Conservation (phyloP, 163 green algal species). For the Volvox carteri region DNA sequence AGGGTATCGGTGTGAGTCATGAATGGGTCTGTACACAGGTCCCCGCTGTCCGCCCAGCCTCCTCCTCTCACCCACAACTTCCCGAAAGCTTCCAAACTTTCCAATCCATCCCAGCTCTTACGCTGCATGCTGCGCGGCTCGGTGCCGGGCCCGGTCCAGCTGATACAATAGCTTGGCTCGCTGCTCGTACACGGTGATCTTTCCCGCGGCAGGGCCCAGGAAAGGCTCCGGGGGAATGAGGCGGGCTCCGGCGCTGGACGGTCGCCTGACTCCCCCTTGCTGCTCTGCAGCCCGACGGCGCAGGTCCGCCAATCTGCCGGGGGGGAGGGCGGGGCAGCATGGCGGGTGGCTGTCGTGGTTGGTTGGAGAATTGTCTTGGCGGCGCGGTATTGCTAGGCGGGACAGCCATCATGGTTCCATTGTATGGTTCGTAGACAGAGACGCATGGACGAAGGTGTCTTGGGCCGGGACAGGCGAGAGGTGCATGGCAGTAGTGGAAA, state of each 20-base stretch:
- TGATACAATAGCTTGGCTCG: slow-evolving; percentile 57
- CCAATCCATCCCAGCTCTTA: slow-evolving; percentile 21
- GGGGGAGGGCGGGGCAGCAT: not conserved
- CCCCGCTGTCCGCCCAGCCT: not conserved
- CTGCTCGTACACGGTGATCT: slow-evolving; percentile 64
- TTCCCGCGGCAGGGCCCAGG: slow-evolving; percentile 60
- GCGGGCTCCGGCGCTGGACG: slow-evolving; percentile 13
- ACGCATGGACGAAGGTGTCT: no score
- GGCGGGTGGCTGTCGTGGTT: no score
- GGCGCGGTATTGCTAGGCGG: no score
- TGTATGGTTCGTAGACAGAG: no score
- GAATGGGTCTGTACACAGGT: no score
- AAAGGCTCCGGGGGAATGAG: slow-evolving; percentile 61
- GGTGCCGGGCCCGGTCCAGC: slow-evolving; percentile 41
- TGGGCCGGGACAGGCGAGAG: no score
- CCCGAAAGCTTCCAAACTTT: not conserved
- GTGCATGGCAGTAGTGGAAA: no score
- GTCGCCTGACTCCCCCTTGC: not conserved
- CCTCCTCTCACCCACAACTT: not conserved
- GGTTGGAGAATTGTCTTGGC: no score
- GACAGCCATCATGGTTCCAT: no score
- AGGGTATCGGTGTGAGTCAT: no score
- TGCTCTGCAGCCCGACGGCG: slow-evolving; percentile 1
- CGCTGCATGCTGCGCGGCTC: slow-evolving; percentile 53
- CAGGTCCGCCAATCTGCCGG: slow-evolving; percentile 32